Conservation (phyloP, 2,329 filamentous ascomycete genomes). For the Fusarium vanettenii region DNA sequence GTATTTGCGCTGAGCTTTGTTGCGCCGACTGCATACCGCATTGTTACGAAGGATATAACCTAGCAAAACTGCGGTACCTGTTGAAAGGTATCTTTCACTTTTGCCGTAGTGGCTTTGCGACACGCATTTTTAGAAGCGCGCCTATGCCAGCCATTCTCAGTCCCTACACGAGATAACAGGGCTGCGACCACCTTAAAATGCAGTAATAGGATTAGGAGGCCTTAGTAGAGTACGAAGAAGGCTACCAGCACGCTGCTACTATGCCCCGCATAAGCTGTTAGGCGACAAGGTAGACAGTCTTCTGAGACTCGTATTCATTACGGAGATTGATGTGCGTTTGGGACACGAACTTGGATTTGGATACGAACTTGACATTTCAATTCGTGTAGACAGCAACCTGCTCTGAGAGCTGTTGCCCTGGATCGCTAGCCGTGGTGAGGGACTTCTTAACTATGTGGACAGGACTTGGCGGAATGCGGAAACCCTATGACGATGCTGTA, state of each 20-base stretch:
- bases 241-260: not conserved
- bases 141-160: not conserved
- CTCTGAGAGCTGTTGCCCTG: not conserved
- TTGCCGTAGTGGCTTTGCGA: too few relatives aligned
- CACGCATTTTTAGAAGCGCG: not conserved
- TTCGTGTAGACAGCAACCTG: not conserved
- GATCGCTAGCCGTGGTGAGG: not conserved
- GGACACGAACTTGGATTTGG: not conserved
- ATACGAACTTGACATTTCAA: not conserved
- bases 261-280: not conserved
- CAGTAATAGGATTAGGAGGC: not conserved
- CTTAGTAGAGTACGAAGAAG: not conserved
- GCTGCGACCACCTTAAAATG: not conserved
- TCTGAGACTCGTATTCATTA: not conserved
- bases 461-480: not conserved
- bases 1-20: not conserved
- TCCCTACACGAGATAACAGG: not conserved
- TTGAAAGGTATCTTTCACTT: too few relatives aligned
- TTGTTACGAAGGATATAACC: too few relatives aligned
- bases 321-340: not conserved
- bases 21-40: not conserved
- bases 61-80: too few relatives aligned
- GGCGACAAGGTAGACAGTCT: not conserved
- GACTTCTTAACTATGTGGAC: not conserved
- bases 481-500: not conserved